These are phyloP conservation scores for Penicillium brasilianum DNA, from an alignment of 2,329 filamentous ascomycete genomes.

Conservation along the genomic window DNA sequence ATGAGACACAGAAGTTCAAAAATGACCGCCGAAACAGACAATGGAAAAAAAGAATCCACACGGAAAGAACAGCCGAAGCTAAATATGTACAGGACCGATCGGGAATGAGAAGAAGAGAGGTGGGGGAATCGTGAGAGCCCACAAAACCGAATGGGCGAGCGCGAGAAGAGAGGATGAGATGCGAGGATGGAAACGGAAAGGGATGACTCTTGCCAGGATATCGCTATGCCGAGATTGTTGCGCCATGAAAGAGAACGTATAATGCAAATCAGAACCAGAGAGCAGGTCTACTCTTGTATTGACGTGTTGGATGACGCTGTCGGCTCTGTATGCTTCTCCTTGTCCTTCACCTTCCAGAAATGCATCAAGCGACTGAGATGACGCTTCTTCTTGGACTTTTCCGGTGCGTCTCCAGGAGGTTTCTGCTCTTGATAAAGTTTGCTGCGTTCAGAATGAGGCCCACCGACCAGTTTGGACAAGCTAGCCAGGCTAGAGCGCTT, in stretches of 20 bases:
- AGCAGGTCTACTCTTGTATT: conserved; percentile 27
- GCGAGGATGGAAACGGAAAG: conserved; percentile 15
- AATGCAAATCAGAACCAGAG: conserved; percentile 24
- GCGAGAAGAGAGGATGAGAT: conserved; percentile 20
- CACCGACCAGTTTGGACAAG: conserved; percentile 53
- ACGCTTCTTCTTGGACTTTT: conserved; percentile 50
- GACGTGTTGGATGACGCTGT: conserved; percentile 29
- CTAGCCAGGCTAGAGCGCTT: conserved; percentile 57
- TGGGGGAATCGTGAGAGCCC: conserved; percentile 15
- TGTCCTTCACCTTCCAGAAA: conserved; percentile 57
- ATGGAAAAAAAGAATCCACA: conserved; percentile 27
- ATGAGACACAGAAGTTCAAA: conserved; percentile 19
- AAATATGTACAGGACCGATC: conserved; percentile 31
- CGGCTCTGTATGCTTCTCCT: conserved; percentile 38
- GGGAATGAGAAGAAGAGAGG: conserved; percentile 1
- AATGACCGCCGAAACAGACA: conserved; percentile 23
- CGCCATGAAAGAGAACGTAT: conserved; percentile 31
- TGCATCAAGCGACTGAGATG: conserved; percentile 55
- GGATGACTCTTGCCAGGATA: conserved; percentile 27
- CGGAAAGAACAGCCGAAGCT: conserved; percentile 13
- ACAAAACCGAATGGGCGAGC: conserved; percentile 13
- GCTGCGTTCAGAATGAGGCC: conserved; percentile 50
- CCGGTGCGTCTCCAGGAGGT: conserved; percentile 45
- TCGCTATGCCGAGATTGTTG: conserved; percentile 36
- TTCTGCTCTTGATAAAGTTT: conserved; percentile 53